Conservation (phyloP, 208 protist genomes). For the Leishmania major region DNA sequence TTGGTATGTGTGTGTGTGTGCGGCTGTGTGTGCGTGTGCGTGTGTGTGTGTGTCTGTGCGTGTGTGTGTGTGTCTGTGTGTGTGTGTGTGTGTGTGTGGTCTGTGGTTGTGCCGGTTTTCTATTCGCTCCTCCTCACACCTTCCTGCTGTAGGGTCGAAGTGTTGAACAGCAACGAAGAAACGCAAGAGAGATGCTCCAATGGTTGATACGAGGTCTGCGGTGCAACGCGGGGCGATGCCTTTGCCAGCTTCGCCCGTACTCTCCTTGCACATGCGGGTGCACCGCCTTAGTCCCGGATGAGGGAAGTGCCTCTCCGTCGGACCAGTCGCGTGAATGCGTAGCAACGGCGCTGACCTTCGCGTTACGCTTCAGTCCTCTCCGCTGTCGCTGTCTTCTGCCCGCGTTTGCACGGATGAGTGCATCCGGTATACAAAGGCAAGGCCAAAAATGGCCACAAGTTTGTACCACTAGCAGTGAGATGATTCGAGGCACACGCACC, state of each 20-base stretch:
- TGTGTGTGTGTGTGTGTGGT: too few species aligned
- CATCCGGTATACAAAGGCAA: not conserved
- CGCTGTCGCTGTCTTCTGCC: not conserved
- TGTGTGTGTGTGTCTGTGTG: too few species aligned
- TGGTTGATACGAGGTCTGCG: not conserved
- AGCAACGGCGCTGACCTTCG: too few species aligned
- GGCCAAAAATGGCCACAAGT: not conserved
- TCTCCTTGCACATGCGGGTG: not conserved
- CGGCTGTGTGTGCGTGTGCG: too few species aligned
- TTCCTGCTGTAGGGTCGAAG: too few species aligned
- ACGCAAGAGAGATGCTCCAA: not conserved
- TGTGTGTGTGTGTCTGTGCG: too few species aligned
- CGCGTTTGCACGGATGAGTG: not conserved
- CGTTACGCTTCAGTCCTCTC: too few species aligned
- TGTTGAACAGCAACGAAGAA: not conserved
- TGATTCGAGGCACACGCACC: not conserved
- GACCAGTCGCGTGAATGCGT: too few species aligned
- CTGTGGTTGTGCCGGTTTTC: too few species aligned
- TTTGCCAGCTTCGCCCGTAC: not conserved
- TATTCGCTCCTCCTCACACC: too few species aligned
- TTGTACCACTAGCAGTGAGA: not conserved
- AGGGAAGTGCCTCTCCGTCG: not conserved
- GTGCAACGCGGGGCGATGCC: not conserved
- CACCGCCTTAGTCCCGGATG: not conserved
- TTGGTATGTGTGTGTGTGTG: too few species aligned